A percentile compares a stretch with the other conserved stretches of the same genome.
Evolutionary conservation across 164 flowering plant genomes (phyloP).

Genomic region (Buxus sempervirens): DNA sequence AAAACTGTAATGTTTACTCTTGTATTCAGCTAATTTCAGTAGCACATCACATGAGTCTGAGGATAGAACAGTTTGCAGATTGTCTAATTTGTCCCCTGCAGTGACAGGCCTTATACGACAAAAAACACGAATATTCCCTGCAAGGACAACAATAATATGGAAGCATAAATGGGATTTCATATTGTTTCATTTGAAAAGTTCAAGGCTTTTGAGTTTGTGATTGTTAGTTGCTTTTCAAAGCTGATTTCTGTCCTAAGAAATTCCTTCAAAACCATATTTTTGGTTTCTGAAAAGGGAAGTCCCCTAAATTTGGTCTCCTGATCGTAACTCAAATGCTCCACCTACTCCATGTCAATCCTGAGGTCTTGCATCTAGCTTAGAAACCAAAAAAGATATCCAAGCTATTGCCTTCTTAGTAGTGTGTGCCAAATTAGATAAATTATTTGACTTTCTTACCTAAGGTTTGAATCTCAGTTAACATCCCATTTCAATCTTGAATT

Average conservation of each 20-base stretch:
- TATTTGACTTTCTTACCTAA: not conserved
- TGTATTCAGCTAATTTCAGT: slow-evolving; percentile 35
- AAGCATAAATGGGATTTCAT: not conserved
- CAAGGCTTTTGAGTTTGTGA: not conserved
- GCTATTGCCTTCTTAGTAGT: too few relatives aligned
- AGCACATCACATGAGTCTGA: slow-evolving; percentile 33
- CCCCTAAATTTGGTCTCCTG: too few relatives aligned
- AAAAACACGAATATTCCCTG: slow-evolving; percentile 65
- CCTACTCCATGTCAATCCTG: too few relatives aligned
- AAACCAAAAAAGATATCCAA: too few relatives aligned
- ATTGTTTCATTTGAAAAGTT: not conserved
- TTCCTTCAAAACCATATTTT: not conserved
- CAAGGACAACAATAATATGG: slow-evolving; percentile 4
- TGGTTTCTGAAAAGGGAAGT: not conserved
- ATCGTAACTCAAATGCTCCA: too few relatives aligned
- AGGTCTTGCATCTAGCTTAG: too few relatives aligned
- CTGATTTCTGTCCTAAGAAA: too few relatives aligned
- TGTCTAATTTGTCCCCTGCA: slow-evolving; percentile 24
- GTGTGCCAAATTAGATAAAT: not conserved
- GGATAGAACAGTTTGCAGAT: slow-evolving; percentile 26
- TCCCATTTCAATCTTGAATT: not conserved
- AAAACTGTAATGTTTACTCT: slow-evolving; percentile 41
- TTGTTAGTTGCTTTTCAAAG: too few relatives aligned
- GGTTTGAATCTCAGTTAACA: not conserved
- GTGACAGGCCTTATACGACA: slow-evolving; percentile 51